Evolutionary conservation across 2,329 filamentous ascomycete genomes (phyloP), one percentile per base, ranked within the genome.

Genomic region (Aspergillus fumigatus): DNA sequence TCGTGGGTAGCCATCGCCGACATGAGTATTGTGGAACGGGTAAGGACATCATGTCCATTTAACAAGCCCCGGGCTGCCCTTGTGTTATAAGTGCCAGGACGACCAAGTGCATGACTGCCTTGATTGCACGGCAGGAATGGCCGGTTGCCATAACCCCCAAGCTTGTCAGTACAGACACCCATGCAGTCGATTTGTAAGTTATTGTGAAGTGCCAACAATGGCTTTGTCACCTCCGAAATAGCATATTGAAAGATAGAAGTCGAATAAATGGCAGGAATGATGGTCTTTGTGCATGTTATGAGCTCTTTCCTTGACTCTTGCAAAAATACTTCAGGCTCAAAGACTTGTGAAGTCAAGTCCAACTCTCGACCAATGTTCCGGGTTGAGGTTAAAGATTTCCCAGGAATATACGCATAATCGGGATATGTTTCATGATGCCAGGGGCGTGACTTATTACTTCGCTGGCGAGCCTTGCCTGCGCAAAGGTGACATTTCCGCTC

Each of bases 401-500:
- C 17, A 7, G 14, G 21, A 47, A 45, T 48, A 23, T 52, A 51
- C 3, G 48, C 51, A 29, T 50, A 45, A 51, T 57, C 48, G 5
- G 38, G 10, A 17, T 50, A 51, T 40, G 21, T 26, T 26, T 47
- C 38, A 17, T 53, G 27, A 25, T 57, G 29, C n/a, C 23, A 21
- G 9, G 19, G 23, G 11, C 23, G 19, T 3, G 10, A 25, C 10
- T 25, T 10, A 3, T 23, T 11, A 25, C n/a, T 25, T 40, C 48
- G 40, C 27, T 32, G 23, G 21, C n/a, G 10, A 11, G 43, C 21
- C 14, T 23, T 38, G 1, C 40, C 26, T 19, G 50, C 25, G 40
- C 56, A 58, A 27, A 53, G 10, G 35, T 58, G 56, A 19, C 56
- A 58, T 35, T 23, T 29, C 25, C 27, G 26, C 32, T n/a, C 11